Evolutionary conservation across 352 stramenopile genomes (phyloP).

Genomic region (Pythium guiyangense): DNA sequence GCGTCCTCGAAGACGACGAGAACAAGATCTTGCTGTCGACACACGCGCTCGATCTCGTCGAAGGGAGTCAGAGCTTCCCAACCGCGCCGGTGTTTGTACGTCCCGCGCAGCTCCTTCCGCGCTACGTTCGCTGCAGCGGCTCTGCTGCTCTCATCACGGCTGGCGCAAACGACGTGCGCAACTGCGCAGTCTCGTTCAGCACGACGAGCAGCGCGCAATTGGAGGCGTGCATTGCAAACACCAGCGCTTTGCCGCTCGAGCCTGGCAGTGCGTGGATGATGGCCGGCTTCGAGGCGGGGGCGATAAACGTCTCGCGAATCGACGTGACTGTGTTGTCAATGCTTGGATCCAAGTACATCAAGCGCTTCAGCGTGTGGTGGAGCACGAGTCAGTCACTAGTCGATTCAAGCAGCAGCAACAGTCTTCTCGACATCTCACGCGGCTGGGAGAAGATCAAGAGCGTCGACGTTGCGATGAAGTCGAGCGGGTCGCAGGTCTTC

Average conservation of each 20-base stretch:
- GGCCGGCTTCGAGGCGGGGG: slow-evolving; percentile 28
- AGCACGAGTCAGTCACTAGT: slow-evolving; percentile 20
- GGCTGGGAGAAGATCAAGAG: slow-evolving; percentile 35
- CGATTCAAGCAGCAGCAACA: not conserved
- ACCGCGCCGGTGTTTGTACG: slow-evolving; percentile 28
- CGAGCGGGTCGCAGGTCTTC: slow-evolving; percentile 32
- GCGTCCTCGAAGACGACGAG: slow-evolving; percentile 59
- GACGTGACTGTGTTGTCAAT: slow-evolving; percentile 35
- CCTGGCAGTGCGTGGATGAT: slow-evolving; percentile 56
- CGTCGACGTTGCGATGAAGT: slow-evolving; percentile 37
- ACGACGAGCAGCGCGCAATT: slow-evolving; percentile 10
- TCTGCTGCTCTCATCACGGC: slow-evolving; percentile 13
- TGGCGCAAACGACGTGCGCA: not conserved
- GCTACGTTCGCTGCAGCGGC: slow-evolving; percentile 31
- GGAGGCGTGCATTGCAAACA: slow-evolving; percentile 40
- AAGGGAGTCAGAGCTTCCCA: slow-evolving; percentile 51
- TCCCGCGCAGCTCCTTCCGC: slow-evolving; percentile 16
- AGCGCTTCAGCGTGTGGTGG: slow-evolving; percentile 43
- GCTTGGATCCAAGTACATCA: slow-evolving; percentile 39
- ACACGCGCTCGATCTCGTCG: slow-evolving; percentile 29
- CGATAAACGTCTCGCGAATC: slow-evolving; percentile 32
- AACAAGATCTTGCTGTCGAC: slow-evolving; percentile 53
- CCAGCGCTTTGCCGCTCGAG: slow-evolving; percentile 20
- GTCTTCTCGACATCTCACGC: slow-evolving; percentile 26
- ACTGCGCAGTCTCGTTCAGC: slow-evolving; percentile 18